Percentiles rank a stretch among this genome's conserved stretches.
Evolutionary conservation across 2,329 filamentous ascomycete species (phyloP).

Genomic region (Cladophialophora psammophila): DNA sequence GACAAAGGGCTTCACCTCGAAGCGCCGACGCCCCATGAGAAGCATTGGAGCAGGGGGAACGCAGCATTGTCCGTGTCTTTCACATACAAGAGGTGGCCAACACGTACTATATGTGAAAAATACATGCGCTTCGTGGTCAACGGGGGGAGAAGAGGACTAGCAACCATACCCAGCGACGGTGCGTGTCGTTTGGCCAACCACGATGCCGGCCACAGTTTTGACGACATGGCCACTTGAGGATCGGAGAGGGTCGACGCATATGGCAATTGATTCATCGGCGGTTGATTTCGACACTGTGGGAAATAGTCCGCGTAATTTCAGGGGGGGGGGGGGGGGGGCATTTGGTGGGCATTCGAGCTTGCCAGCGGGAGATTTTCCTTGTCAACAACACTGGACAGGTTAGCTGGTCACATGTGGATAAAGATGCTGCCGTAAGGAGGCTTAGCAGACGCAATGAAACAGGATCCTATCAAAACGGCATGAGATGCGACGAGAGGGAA

Average conservation of each 20-base stretch:
- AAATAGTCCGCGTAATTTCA: constrained; percentile 2
- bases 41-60: constrained; percentile 10
- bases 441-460: constrained; percentile 15
- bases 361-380: not conserved
- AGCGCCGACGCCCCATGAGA: constrained; percentile 5
- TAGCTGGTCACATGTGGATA: constrained; percentile 13
- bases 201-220: not conserved
- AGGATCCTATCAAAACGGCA: constrained; percentile 19
- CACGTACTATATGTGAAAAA: constrained; percentile 12
- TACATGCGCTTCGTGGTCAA: not conserved
- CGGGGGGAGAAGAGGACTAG: not conserved
- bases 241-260: not conserved
- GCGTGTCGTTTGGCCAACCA: constrained; percentile 1
- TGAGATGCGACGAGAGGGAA: not conserved
- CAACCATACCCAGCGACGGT: not conserved
- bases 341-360: not conserved
- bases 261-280: not conserved
- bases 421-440: not conserved
- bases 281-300: not conserved
- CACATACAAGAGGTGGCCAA: not conserved
- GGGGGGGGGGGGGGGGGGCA: too few species aligned
- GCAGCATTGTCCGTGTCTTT: constrained; percentile 12
- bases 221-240: not conserved
- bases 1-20: constrained; percentile 20
- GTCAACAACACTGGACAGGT: not conserved